phyloP scores from a whole-genome alignment of 169 alveolate genomes.

The Plasmodium relictum region DNA sequence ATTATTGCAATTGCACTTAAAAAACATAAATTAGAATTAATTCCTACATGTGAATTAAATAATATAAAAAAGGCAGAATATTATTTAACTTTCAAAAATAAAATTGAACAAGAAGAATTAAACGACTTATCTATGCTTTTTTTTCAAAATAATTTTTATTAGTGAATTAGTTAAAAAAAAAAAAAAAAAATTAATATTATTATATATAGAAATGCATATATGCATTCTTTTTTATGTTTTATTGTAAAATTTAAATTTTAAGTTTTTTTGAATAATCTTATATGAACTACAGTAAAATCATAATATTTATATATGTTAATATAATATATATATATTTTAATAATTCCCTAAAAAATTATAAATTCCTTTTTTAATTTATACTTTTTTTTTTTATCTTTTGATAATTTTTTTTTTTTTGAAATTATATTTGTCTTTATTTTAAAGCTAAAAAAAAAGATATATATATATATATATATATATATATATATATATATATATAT shows the following conservation, averaged over 20 bases:
- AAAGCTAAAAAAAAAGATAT: neutral
- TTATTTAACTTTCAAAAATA: conserved; percentile 35
- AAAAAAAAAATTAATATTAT: neutral
- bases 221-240: neutral
- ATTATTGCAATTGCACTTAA: conserved; percentile 38
- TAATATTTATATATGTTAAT: too few relatives aligned
- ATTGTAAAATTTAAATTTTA: too few relatives aligned
- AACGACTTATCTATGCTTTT: conserved; percentile 50
- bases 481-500: conserved; percentile 4
- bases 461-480: neutral
- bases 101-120: conserved; percentile 35
- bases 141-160: conserved; percentile 33
- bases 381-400: neutral
- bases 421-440: neutral
- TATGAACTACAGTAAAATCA: too few relatives aligned
- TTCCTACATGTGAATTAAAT: conserved; percentile 32
- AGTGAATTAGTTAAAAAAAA: neutral
- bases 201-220: neutral
- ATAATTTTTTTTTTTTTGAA: neutral
- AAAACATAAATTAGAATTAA: conserved; percentile 28
- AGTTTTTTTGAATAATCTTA: too few relatives aligned
- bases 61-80: conserved; percentile 49
- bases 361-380: neutral
- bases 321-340: neutral
- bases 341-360: neutral